phyloP scores from a whole-genome alignment of 2,329 filamentous ascomycete species.

The Nemania serpens region DNA sequence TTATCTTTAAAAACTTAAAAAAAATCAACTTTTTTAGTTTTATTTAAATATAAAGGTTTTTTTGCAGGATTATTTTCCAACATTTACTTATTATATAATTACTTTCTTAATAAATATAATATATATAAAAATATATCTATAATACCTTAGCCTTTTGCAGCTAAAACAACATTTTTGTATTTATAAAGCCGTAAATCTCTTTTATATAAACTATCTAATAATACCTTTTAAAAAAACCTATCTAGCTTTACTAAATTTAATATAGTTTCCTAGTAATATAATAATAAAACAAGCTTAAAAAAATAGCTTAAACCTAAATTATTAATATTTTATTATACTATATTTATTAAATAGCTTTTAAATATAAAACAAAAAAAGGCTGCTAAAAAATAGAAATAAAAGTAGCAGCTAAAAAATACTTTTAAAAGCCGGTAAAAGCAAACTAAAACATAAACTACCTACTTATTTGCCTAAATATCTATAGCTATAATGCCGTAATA shows the following conservation, averaged over 20 bases:
- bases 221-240: not conserved
- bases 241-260: not conserved
- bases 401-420: not conserved
- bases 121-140: not conserved
- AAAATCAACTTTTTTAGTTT: not conserved
- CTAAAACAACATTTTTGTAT: not conserved
- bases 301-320: not conserved
- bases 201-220: not conserved
- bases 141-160: not conserved
- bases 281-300: not conserved
- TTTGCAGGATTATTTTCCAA: not conserved
- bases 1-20: not conserved
- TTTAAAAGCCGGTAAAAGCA: not conserved
- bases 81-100: not conserved
- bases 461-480: not conserved
- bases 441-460: not conserved
- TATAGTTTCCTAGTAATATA: not conserved
- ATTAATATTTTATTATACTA: not conserved
- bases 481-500: not conserved
- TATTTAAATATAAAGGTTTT: not conserved
- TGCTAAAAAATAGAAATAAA: not conserved
- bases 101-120: not conserved
- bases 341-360: not conserved
- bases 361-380: not conserved
- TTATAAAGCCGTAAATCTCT: not conserved